Evolutionary conservation across 176 grass and related monocot genomes (phyloP).

Genomic region (Alopecurus myosuroides): DNA sequence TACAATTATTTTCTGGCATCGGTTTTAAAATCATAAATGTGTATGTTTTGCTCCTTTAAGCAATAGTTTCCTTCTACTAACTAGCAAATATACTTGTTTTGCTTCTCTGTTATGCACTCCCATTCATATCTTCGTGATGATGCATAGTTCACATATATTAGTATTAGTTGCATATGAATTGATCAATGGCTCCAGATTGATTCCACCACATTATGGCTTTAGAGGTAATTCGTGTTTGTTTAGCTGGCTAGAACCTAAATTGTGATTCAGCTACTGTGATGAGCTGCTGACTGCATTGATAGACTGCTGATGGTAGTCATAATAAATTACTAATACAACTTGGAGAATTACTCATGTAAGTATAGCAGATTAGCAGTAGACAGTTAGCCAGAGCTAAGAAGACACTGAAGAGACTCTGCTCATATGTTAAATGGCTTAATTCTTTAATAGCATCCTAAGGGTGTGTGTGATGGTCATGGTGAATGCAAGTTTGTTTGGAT

Average conservation of each 20-base stretch:
- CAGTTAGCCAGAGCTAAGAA: not conserved
- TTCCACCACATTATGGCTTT: not conserved
- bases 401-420: not conserved
- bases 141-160: constrained; percentile 8
- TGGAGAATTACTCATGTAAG: not conserved
- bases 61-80: not conserved
- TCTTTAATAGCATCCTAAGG: not conserved
- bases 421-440: not conserved
- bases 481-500: constrained; percentile 1
- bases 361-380: not conserved
- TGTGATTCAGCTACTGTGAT: not conserved
- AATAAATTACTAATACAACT: not conserved
- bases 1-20: not conserved
- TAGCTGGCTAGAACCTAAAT: not conserved
- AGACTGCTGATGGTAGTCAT: not conserved
- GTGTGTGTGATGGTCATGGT: not conserved
- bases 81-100: not conserved
- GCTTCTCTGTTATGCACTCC: not conserved
- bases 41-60: not conserved
- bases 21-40: not conserved
- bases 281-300: not conserved
- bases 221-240: not conserved
- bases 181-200: not conserved
- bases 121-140: not conserved
- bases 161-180: not conserved